Percentiles rank a stretch among this genome's conserved stretches.
Evolutionary conservation across 805 yeast species (phyloP).

Genomic region (Naumovozyma dairenensis): DNA sequence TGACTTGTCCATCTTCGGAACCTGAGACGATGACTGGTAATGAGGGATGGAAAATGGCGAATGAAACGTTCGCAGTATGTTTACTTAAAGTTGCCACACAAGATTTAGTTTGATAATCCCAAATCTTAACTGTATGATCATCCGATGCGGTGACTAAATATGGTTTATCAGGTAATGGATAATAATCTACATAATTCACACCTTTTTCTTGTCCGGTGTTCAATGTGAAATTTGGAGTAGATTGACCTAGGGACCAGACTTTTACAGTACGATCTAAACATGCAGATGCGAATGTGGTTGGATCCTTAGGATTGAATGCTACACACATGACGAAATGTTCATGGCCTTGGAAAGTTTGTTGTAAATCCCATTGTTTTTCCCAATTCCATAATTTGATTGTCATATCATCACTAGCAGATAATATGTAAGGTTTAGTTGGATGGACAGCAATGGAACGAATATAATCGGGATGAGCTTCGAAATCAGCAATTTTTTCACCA

Average conservation of each 20-base stretch:
- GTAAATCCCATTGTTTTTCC: conserved; percentile 87
- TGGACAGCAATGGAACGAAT: conserved; percentile 90
- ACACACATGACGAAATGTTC: conserved; percentile 91
- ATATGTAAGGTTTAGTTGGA: conserved; percentile 80
- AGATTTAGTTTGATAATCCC: conserved; percentile 97
- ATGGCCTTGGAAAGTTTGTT: conserved; percentile 91
- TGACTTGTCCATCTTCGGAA: conserved; percentile 89
- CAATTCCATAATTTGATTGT: conserved; percentile 93
- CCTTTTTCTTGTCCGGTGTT: conserved; percentile 88
- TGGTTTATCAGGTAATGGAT: conserved; percentile 96
- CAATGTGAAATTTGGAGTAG: conserved; percentile 83
- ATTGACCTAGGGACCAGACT: conserved; percentile 88
- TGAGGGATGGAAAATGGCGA: conserved; percentile 97
- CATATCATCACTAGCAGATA: conserved; percentile 88
- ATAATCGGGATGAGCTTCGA: conserved; percentile 97
- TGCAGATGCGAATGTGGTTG: conserved; percentile 94
- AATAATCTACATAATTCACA: conserved; percentile 92
- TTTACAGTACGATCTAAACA: conserved; percentile 94
- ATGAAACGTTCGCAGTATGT: conserved; percentile 87
- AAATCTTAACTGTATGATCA: conserved; percentile 77
- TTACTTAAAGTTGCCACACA: conserved; percentile 92
- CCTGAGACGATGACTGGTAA: conserved; percentile 91
- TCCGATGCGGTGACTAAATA: conserved; percentile 86
- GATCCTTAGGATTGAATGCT: conserved; percentile 94
- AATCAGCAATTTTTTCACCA: conserved; percentile 86